These are phyloP conservation scores for Tilletia caries DNA, from an alignment of 1,284 basidiomycete species.

Conservation along the genomic window DNA sequence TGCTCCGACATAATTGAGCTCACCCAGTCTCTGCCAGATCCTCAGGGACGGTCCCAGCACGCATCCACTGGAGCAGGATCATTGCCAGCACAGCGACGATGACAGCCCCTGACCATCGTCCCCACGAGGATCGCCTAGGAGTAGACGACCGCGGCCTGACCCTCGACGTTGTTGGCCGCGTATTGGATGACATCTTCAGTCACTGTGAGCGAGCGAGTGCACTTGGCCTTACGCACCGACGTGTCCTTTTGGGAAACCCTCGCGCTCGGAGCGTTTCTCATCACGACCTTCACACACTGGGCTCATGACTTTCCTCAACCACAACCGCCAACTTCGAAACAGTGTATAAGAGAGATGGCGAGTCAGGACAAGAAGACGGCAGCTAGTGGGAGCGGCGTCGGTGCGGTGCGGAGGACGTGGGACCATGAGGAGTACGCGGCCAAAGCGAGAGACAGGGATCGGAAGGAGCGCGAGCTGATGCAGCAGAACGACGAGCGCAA, in stretches of 20 bases:
- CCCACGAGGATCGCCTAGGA: too few relatives aligned
- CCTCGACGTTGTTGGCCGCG: too few relatives aligned
- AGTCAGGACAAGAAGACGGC: conserved; percentile 16
- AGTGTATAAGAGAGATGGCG: not conserved
- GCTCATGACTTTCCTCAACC: too few relatives aligned
- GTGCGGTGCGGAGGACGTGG: conserved; percentile 44
- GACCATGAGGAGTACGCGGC: conserved; percentile 40
- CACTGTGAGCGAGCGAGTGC: not conserved
- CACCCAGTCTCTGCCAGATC: not conserved
- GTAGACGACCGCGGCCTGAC: too few relatives aligned
- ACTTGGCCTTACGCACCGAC: too few relatives aligned
- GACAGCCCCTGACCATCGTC: not conserved
- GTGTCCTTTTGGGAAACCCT: not conserved
- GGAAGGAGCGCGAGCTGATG: conserved; percentile 39
- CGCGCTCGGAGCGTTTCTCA: too few relatives aligned
- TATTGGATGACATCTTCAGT: not conserved
- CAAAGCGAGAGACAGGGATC: conserved; percentile 42
- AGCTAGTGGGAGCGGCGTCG: conserved; percentile 30
- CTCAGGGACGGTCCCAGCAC: not conserved
- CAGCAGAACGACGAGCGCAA: conserved; percentile 39
- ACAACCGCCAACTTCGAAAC: too few relatives aligned
- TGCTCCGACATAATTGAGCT: not conserved
- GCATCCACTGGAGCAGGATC: not conserved
- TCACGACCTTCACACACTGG: too few relatives aligned
- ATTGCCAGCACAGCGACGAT: not conserved